Evolutionary conservation across 371 early-diverging fungal genomes (phyloP).

Genomic region (Mucor racemosus): DNA sequence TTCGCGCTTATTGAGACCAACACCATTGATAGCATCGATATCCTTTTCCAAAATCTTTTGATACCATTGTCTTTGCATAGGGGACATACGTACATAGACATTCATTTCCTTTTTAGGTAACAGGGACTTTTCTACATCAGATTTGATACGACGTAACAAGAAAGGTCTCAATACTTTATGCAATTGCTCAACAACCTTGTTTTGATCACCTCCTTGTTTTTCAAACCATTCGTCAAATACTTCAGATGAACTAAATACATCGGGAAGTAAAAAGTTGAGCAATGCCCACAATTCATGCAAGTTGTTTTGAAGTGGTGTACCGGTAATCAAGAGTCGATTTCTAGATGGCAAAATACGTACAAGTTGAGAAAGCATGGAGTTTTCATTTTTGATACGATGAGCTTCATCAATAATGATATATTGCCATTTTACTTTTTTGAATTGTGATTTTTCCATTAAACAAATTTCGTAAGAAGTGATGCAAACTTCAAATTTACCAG

Average conservation of each 20-base stretch:
- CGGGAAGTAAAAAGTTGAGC: constrained; percentile 97
- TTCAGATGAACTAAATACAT: constrained; percentile 90
- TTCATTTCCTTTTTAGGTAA: constrained; percentile 97
- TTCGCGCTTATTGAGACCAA: constrained; percentile 65
- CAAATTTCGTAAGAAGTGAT: constrained; percentile 99
- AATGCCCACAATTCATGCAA: constrained; percentile 99
- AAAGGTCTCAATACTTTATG: constrained; percentile 95
- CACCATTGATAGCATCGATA: constrained; percentile 93
- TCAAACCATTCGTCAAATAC: constrained; percentile 95
- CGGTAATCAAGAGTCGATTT: constrained; percentile 96
- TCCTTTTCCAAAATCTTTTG: constrained; percentile 97
- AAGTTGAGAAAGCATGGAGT: constrained; percentile 91
- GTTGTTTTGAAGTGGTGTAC: constrained; percentile 99
- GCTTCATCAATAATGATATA: constrained; percentile 99
- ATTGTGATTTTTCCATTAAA: constrained; percentile 83
- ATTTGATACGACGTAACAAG: constrained; percentile 97
- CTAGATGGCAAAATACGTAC: constrained; percentile 87
- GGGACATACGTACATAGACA: constrained; percentile 93
- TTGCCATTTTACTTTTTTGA: constrained; percentile 91
- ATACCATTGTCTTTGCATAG: constrained; percentile 98
- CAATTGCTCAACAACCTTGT: constrained; percentile 87
- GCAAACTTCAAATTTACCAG: constrained; percentile 89
- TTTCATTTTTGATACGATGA: constrained; percentile 99
- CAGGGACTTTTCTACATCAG: constrained; percentile 97
- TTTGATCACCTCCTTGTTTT: constrained; percentile 76